Evolutionary conservation across 225 moss, liverwort and hornwort species (phyloP), one percentile per base, ranked within the genome.

Genomic region (Physcomitrium patens): DNA sequence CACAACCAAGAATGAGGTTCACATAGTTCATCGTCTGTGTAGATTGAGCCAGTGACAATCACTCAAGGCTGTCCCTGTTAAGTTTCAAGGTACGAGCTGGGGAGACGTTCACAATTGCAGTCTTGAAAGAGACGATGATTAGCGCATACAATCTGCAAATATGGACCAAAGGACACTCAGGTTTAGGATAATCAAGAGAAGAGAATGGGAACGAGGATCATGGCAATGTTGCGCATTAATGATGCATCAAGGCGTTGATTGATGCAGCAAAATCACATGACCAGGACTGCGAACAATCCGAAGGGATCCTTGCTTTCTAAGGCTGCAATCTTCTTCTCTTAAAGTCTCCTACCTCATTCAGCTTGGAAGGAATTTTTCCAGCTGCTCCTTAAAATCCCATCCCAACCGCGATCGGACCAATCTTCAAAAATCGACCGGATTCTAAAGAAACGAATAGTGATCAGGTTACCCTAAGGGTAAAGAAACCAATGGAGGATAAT

Each of bases 211-310:
- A 67, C 46, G 54, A 55, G 71, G 80, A 80, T 70, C 66, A 66
- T 70, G 74, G 77, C 71, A 78, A 78, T 78, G 74, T 57, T 77
- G 78, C 78, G 78, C 84, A 81, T 85, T 78, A 68, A 78, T 71
- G 83, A 77, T 80, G 74, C 86, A 83, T 83, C 77, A 67, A 77
- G 74, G 70, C 41, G 42, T 69, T 68, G 77, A 67, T 67, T 74
- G 80, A 86, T 83, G 77, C 82, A 83, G 75, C 82, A 83, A 79
- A 79, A 74, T 83, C 83, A 86, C 86, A 83, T 80, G 86, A 77
- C 77, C 78, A 75, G 80, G 86, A 78, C 79, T 80, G 68, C 57
- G 37, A 51, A 56, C 71, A 82, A 73, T 79, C 83, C 69, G 52
- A 57, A 66, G 64, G 56, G 82, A 77, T 80, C 83, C 72, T 20